phyloP scores from a whole-genome alignment of 345 rosid species.

The Citrus medica region DNA sequence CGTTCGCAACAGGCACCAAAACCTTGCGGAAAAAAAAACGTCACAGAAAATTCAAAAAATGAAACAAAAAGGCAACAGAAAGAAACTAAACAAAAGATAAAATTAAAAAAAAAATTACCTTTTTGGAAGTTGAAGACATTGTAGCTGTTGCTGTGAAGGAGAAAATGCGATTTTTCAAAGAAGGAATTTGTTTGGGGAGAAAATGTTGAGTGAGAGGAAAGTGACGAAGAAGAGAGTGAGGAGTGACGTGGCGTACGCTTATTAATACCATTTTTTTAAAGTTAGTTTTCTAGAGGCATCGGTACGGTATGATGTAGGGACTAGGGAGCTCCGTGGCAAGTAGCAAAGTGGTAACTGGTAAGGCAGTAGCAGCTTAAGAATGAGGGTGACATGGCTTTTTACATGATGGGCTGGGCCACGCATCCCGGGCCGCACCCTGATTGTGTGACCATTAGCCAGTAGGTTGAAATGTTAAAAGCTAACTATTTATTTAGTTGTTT shows the following conservation, averaged over 20 bases:
- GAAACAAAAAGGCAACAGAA: background rate
- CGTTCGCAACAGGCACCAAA: constrained; percentile 88
- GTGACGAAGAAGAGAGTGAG: constrained; percentile 8
- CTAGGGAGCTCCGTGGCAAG: background rate
- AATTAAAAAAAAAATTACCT: constrained; percentile 24
- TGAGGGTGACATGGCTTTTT: too few relatives aligned
- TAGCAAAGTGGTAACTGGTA: background rate
- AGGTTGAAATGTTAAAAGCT: too few relatives aligned
- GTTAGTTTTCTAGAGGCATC: constrained; percentile 9
- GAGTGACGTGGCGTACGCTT: constrained; percentile 23
- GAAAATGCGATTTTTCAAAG: constrained; percentile 29
- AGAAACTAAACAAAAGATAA: constrained; percentile 18
- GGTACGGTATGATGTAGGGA: background rate
- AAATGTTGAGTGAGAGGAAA: background rate
- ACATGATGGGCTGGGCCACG: too few relatives aligned
- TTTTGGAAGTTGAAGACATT: constrained; percentile 59
- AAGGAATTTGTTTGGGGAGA: background rate
- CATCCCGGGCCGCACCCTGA: accelerated
- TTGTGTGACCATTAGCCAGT: too few relatives aligned
- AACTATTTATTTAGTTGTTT: accelerated
- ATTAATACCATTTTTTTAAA: constrained; percentile 19
- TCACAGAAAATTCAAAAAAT: background rate
- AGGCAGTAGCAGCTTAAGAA: too few relatives aligned
- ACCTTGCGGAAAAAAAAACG: constrained; percentile 35
- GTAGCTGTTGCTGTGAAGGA: constrained; percentile 28